Base-by-base conservation (phyloP, 139 green algal species). In the Microglena sp. region DNA sequence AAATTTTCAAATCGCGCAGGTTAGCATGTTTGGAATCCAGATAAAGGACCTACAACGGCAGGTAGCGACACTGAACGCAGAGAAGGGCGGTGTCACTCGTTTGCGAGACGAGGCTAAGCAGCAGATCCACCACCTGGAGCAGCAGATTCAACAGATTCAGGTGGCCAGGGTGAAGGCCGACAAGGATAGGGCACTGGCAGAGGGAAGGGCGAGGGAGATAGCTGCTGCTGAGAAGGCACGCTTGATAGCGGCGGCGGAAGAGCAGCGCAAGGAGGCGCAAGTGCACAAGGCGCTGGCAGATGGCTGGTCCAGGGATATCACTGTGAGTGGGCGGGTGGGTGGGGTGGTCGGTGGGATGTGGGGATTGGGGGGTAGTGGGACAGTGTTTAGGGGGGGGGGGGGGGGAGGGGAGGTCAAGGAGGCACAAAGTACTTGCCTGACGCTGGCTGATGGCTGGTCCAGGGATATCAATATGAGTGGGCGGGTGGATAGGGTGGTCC, bases 141-240 rank as follows among this genome's bases (percentile, higher is more conserved):
- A 33, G 30, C 50, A 65, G 34, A 8, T 53, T 22, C 58, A 65
- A 40, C 7, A 28, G 36, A 22, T 62, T 29, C 4, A 50, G 58
- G 7, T 65, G 28, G 58, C 58, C 58, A 53, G 32, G 34, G 22
- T 65, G 31, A n/a, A n/a, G n/a, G n/a, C n/a, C n/a, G 33, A 65
- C 33, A 50, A 53, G 34, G 58, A 65, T 33, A 50, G 28, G 8
- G 58, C 34, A 5, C 7, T 55, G 5, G 58, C 21, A 5, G 58
- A 65, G 6, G 31, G 33, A 22, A 24, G 22, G 58, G 34, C 33
- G n/a, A 65, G 53, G 58, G 58, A 65, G 33, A 5, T 24, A 22
- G 6, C 58, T 28, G 33, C 33, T 6, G 58, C 33, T 50, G 55
- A 58, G 46, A 8, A 18, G 11, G 11, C 7, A 21, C 27, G 29